Percentiles rank a stretch among this genome's conserved stretches.
Conservation (phyloP, 805 yeast species). For the Candida glaebosa region DNA sequence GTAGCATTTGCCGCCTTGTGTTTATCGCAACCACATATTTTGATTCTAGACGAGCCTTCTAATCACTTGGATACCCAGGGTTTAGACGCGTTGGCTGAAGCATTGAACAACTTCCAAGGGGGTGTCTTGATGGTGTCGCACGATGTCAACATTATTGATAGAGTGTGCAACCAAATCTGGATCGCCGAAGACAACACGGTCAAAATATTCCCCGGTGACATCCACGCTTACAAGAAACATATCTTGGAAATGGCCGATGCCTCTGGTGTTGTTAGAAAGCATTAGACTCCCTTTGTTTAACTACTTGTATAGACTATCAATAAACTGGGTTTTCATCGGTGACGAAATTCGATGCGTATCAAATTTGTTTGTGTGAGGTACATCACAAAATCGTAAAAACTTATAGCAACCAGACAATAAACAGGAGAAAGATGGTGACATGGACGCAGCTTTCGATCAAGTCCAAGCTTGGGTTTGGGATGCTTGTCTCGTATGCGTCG, state of each 20-base stretch:
- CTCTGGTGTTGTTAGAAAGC: slow-evolving; percentile 89
- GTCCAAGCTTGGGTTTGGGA: slow-evolving; percentile 39
- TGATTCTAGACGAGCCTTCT: slow-evolving; percentile 95
- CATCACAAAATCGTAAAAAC: too few relatives aligned
- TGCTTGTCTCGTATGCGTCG: slow-evolving; percentile 55
- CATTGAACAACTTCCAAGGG: slow-evolving; percentile 83
- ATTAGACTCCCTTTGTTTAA: slow-evolving; percentile 32
- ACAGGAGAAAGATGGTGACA: slow-evolving; percentile 4
- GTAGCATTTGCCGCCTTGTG: slow-evolving; percentile 97
- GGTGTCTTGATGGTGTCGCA: slow-evolving; percentile 98
- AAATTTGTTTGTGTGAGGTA: too few relatives aligned
- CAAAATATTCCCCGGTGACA: slow-evolving; percentile 72
- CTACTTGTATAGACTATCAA: background rate
- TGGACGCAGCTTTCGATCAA: slow-evolving; percentile 20
- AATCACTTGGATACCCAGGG: slow-evolving; percentile 98
- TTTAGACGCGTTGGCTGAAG: slow-evolving; percentile 91
- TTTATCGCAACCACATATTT: slow-evolving; percentile 82
- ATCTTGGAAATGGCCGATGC: slow-evolving; percentile 74
- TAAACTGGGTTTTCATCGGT: background rate
- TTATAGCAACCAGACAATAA: too few relatives aligned
- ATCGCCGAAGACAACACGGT: slow-evolving; percentile 87
- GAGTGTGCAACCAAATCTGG: slow-evolving; percentile 93
- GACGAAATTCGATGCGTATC: background rate
- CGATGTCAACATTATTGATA: slow-evolving; percentile 87
- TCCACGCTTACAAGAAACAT: slow-evolving; percentile 85